These are phyloP conservation scores for Puccinia triticina DNA, from an alignment of 1,284 basidiomycete species.

Conservation along the genomic window DNA sequence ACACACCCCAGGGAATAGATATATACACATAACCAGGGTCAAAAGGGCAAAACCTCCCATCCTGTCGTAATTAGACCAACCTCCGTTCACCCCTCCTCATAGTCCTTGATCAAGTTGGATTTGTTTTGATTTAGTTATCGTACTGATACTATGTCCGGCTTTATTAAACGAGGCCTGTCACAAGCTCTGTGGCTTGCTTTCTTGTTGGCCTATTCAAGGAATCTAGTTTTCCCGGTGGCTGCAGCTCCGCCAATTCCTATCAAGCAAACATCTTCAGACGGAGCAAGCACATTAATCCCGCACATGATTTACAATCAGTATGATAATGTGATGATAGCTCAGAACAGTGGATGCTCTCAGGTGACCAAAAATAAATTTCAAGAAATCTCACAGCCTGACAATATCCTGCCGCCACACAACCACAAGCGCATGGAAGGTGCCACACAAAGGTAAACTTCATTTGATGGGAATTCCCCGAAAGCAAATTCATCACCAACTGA, in stretches of 20 bases:
- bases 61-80: too few species aligned
- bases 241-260: background rate
- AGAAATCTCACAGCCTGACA: background rate
- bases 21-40: too few species aligned
- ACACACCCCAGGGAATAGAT: too few species aligned
- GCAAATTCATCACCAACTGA: too few species aligned
- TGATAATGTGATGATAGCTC: background rate
- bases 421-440: background rate
- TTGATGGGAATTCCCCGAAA: too few species aligned
- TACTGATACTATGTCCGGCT: background rate
- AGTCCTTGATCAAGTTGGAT: too few species aligned
- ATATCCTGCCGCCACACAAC: background rate
- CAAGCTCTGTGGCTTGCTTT: background rate
- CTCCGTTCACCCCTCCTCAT: too few species aligned
- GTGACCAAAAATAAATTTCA: background rate
- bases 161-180: background rate
- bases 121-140: too few species aligned
- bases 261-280: background rate
- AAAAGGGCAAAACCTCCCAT: too few species aligned
- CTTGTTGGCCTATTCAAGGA: background rate
- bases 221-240: background rate
- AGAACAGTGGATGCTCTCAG: background rate
- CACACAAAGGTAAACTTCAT: too few species aligned
- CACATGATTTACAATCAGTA: background rate
- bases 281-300: background rate